These are phyloP conservation scores for Linum lewisii DNA, from an alignment of 345 rosid species.

Conservation along the genomic window DNA sequence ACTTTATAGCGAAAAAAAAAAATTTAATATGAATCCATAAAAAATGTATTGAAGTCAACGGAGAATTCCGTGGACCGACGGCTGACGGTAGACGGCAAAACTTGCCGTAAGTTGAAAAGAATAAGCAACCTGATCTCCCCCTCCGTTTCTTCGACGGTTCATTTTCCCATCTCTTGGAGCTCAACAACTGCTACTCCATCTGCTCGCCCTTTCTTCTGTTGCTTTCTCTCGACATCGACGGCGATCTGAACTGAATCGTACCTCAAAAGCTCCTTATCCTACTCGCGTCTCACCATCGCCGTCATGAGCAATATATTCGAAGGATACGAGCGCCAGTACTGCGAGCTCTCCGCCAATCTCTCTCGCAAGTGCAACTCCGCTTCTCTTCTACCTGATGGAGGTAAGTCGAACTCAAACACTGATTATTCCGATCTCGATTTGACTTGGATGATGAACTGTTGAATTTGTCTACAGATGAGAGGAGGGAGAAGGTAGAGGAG, in stretches of 20 bases:
- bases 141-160: background rate
- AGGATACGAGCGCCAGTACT: constrained; percentile 88
- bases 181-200: background rate
- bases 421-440: background rate
- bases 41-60: no score
- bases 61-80: no score
- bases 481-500: constrained; percentile 41
- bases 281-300: background rate
- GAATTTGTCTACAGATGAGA: constrained; percentile 40
- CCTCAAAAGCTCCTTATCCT: background rate
- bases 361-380: constrained; percentile 62
- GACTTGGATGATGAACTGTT: background rate
- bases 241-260: background rate
- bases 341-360: constrained; percentile 82
- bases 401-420: constrained; percentile 15
- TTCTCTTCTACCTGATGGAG: constrained; percentile 43
- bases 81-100: no score
- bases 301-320: constrained; percentile 76
- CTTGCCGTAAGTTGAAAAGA: background rate
- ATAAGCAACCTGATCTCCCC: background rate
- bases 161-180: background rate
- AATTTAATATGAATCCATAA: no score
- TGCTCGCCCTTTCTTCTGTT: no score
- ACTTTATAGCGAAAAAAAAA: no score
- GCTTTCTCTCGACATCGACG: no score